Conservation (phyloP, 352 stramenopile species). For the Globisporangium abappressorium region DNA sequence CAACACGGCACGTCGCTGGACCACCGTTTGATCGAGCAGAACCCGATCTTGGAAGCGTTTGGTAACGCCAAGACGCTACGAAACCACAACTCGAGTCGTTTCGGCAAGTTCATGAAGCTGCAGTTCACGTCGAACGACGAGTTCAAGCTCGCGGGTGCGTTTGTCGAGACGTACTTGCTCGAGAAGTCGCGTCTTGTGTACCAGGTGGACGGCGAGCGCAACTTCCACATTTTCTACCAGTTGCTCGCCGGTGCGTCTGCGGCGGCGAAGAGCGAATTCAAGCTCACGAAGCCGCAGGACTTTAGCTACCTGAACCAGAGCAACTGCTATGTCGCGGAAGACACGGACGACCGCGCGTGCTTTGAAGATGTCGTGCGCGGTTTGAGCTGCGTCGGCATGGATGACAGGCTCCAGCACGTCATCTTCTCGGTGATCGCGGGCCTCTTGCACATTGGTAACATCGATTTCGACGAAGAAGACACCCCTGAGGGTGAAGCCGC, state of each 20-base stretch:
- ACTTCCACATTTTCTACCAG: conserved; percentile 97
- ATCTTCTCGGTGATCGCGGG: conserved; percentile 93
- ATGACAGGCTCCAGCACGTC: conserved; percentile 56
- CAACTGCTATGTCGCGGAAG: conserved; percentile 90
- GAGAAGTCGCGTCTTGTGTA: conserved; percentile 88
- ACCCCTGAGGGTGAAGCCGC: conserved; percentile 74
- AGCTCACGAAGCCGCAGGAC: conserved; percentile 76
- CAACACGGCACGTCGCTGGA: conserved; percentile 67
- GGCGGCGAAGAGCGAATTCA: conserved; percentile 50
- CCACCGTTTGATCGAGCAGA: conserved; percentile 86
- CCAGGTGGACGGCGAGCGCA: conserved; percentile 89
- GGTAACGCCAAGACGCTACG: conserved; percentile 94
- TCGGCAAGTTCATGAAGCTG: conserved; percentile 96
- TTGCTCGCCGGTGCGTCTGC: conserved; percentile 68
- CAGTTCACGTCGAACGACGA: conserved; percentile 89
- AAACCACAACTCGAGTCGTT: conserved; percentile 94
- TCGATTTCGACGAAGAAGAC: conserved; percentile 92
- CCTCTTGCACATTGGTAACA: conserved; percentile 96
- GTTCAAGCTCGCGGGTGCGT: conserved; percentile 84
- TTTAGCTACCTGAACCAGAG: conserved; percentile 95
- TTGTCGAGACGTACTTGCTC: conserved; percentile 87
- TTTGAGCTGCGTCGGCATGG: conserved; percentile 77
- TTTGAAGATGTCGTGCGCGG: conserved; percentile 71
- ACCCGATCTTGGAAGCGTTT: conserved; percentile 94
- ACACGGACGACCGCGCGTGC: conserved; percentile 88